Percentiles rank a stretch among this genome's conserved stretches.
These are phyloP conservation scores for Hypoxylon intermedium DNA, from an alignment of 495 filamentous ascomycete genomes.

Conservation along the genomic window DNA sequence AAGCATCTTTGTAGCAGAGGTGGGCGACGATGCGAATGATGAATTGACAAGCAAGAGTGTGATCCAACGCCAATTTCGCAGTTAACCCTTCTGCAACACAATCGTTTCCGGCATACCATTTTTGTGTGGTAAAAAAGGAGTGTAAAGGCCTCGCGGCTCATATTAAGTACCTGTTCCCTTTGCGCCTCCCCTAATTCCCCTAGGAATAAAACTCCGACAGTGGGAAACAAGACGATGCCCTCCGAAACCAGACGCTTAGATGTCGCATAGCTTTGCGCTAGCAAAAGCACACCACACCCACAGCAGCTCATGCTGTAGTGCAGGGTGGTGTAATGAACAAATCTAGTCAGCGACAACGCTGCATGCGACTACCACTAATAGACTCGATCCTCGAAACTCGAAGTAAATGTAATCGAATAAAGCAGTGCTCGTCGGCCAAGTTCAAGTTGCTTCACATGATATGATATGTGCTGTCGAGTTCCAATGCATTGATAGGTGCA, in stretches of 20 bases:
- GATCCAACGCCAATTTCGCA: conserved; percentile 44
- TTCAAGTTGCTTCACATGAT: conserved; percentile 11
- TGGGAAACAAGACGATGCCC: conserved; percentile 30
- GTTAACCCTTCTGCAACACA: conserved; percentile 30
- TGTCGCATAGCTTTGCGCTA: conserved; percentile 18
- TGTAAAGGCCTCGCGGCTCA: conserved; percentile 38
- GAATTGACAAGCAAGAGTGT: conserved; percentile 28
- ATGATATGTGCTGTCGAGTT: conserved; percentile 10
- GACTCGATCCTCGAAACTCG: conserved; percentile 7
- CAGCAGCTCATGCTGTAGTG: conserved; percentile 7
- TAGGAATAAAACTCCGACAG: conserved; percentile 36
- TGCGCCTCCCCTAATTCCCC: conserved; percentile 37
- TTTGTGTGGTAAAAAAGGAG: conserved; percentile 38
- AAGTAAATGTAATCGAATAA: conserved; percentile 14
- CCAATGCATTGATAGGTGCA: conserved; percentile 9
- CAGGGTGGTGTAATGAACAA: conserved; percentile 7
- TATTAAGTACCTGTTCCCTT: conserved; percentile 41
- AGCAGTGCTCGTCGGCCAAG: not conserved
- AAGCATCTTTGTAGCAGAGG: conserved; percentile 29
- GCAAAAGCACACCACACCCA: conserved; percentile 14
- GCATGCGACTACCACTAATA: conserved; percentile 2
- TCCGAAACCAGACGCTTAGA: conserved; percentile 15
- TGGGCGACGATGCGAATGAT: conserved; percentile 24
- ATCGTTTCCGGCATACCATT: conserved; percentile 28
- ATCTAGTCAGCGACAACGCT: conserved; percentile 6